A percentile compares a stretch with the other conserved stretches of the same genome.
These are phyloP conservation scores for Rhodotorula sp. DNA, from an alignment of 1,284 basidiomycete species.

Conservation along the genomic window DNA sequence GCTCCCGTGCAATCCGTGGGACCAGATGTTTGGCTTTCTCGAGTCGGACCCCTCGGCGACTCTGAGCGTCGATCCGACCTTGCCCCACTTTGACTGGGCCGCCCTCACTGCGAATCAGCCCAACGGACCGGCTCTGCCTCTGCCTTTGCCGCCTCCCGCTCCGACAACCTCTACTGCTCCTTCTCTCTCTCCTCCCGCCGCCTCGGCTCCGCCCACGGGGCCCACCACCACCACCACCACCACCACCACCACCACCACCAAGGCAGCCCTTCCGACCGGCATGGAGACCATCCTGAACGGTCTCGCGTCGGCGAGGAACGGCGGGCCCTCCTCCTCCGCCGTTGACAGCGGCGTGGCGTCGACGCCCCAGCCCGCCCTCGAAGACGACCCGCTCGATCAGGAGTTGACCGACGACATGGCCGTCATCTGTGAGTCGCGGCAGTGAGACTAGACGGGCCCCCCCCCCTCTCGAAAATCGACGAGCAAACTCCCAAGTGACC, in stretches of 20 bases:
- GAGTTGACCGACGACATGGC: slow-evolving; percentile 1
- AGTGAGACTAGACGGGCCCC: background rate
- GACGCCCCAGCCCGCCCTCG: background rate
- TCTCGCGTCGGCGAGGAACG: background rate
- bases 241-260: background rate
- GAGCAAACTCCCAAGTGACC: too few species aligned
- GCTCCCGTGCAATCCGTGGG: background rate
- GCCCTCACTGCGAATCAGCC: background rate
- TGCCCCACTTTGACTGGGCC: slow-evolving; percentile 7
- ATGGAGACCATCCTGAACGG: slow-evolving; percentile 2
- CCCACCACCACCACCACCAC: background rate
- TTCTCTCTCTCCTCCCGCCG: too few species aligned
- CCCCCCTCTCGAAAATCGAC: too few species aligned
- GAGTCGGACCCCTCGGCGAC: slow-evolving; percentile 1
- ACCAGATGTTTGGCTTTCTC: slow-evolving; percentile 5
- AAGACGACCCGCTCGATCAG: background rate
- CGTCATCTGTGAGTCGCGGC: background rate
- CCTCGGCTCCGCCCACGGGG: too few species aligned
- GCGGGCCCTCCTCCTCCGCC: background rate
- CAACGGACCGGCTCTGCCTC: too few species aligned
- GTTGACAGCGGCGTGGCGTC: background rate
- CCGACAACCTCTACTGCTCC: too few species aligned
- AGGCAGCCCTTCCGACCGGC: background rate
- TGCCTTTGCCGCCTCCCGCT: too few species aligned
- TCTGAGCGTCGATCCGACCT: background rate